Evolutionary conservation across 2,329 filamentous ascomycete genomes (phyloP).

Genomic region (Bretziella fagacearum): DNA sequence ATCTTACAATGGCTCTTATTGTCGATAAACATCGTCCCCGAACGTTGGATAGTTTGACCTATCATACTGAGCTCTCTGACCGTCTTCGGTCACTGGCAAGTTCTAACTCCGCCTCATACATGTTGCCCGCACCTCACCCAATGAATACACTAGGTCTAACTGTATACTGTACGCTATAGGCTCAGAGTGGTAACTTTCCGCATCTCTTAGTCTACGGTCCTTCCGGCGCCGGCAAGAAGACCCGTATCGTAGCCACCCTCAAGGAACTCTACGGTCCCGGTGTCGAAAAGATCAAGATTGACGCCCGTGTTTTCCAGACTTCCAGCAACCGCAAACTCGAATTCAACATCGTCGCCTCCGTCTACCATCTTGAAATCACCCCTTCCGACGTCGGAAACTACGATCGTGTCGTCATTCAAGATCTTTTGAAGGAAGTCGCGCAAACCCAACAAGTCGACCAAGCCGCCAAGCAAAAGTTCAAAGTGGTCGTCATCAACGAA

Average conservation of each 20-base stretch:
- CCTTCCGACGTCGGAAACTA: slow-evolving; percentile 94
- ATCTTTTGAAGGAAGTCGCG: slow-evolving; percentile 90
- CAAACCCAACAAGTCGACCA: slow-evolving; percentile 98
- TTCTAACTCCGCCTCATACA: slow-evolving; percentile 5
- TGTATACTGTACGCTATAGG: slow-evolving; percentile 33
- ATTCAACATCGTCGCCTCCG: slow-evolving; percentile 94
- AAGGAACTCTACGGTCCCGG: slow-evolving; percentile 91
- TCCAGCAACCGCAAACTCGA: slow-evolving; percentile 92
- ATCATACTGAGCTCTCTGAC: slow-evolving; percentile 76
- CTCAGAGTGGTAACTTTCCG: slow-evolving; percentile 92
- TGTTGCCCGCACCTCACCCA: neutral
- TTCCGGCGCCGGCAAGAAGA: slow-evolving; percentile 95
- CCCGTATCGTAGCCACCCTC: slow-evolving; percentile 82
- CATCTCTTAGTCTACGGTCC: slow-evolving; percentile 95
- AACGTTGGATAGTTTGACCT: slow-evolving; percentile 62
- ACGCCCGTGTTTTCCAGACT: slow-evolving; percentile 90
- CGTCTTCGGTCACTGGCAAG: slow-evolving; percentile 70
- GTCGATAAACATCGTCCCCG: slow-evolving; percentile 58
- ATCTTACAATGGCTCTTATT: slow-evolving; percentile 50
- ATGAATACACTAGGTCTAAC: neutral
- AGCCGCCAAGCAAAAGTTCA: slow-evolving; percentile 79
- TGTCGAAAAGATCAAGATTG: slow-evolving; percentile 99
- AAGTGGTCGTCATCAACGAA: slow-evolving; percentile 98
- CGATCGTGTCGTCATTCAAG: slow-evolving; percentile 88
- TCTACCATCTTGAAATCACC: slow-evolving; percentile 97